phyloP scores from a whole-genome alignment of 2,329 filamentous ascomycete genomes.

The Claviceps sp. region DNA sequence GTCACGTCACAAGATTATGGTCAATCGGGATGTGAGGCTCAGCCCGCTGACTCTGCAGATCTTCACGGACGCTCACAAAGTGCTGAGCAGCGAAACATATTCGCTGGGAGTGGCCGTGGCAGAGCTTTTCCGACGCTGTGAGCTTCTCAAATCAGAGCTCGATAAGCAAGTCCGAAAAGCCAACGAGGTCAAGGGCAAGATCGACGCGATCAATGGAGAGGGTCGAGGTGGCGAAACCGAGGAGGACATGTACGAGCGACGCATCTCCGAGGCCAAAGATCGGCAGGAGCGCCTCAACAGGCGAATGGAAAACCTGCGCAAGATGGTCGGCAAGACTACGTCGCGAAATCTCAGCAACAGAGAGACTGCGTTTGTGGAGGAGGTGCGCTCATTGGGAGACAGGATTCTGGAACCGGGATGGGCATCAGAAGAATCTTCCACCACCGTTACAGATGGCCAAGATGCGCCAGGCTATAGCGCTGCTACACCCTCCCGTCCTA shows the following conservation, averaged over 20 bases:
- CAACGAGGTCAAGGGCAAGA: slow-evolving; percentile 49
- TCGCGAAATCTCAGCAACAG: slow-evolving; percentile 30
- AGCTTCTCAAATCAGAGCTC: slow-evolving; percentile 54
- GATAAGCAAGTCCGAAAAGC: slow-evolving; percentile 53
- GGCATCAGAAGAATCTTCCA: not conserved
- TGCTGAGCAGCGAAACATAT: slow-evolving; percentile 56
- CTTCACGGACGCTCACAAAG: slow-evolving; percentile 59
- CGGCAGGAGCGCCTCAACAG: slow-evolving; percentile 43
- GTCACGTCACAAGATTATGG: slow-evolving; percentile 43
- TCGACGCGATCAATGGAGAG: slow-evolving; percentile 46
- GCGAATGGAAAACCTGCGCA: slow-evolving; percentile 45
- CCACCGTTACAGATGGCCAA: not conserved
- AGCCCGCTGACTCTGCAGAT: slow-evolving; percentile 58
- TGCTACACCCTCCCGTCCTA: not conserved
- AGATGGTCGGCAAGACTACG: slow-evolving; percentile 27
- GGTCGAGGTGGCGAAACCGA: slow-evolving; percentile 36
- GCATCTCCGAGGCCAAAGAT: slow-evolving; percentile 39
- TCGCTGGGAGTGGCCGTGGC: slow-evolving; percentile 55
- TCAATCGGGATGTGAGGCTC: slow-evolving; percentile 55
- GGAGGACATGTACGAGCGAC: slow-evolving; percentile 43
- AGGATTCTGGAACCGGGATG: slow-evolving; percentile 27
- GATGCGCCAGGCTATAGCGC: not conserved
- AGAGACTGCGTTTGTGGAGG: slow-evolving; percentile 32
- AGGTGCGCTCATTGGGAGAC: slow-evolving; percentile 40
- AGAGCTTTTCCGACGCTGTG: slow-evolving; percentile 59